Conservation (phyloP, 495 filamentous ascomycete genomes). For the Xylaria grammica region DNA sequence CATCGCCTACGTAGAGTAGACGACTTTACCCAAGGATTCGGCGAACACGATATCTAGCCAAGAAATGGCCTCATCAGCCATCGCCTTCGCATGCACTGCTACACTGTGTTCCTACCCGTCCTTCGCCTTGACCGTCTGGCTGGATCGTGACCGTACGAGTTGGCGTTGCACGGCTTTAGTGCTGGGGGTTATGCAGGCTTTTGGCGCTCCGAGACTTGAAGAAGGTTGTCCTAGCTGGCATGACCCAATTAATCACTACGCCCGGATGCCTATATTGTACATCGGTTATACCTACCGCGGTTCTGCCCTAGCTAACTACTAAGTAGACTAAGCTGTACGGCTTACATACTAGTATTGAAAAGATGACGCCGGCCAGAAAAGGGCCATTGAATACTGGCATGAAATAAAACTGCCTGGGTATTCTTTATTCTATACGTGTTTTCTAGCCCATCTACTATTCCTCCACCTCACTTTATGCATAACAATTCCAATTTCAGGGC, state of each 20-base stretch:
- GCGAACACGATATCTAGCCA: background rate
- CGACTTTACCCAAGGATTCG: too few relatives aligned
- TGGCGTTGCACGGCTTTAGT: conserved; percentile 14
- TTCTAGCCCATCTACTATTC: too few relatives aligned
- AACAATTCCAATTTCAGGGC: too few relatives aligned
- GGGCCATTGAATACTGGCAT: too few relatives aligned
- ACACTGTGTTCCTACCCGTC: conserved; percentile 4
- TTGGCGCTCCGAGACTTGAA: background rate
- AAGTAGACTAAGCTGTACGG: too few relatives aligned
- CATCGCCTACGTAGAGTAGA: conserved; percentile 24
- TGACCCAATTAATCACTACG: background rate
- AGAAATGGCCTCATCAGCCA: conserved; percentile 2
- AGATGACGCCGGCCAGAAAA: too few relatives aligned
- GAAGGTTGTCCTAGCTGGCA: background rate
- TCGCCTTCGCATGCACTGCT: background rate
- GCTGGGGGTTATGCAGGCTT: background rate
- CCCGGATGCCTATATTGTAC: background rate
- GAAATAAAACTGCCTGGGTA: too few relatives aligned
- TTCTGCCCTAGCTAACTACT: too few relatives aligned
- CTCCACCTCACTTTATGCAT: too few relatives aligned
- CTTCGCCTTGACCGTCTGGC: conserved; percentile 15
- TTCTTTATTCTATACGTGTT: too few relatives aligned
- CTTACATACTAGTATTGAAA: too few relatives aligned
- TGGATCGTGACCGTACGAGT: conserved; percentile 2
- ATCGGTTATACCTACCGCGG: too few relatives aligned